Evolutionary conservation across 345 rosid genomes (phyloP).

Genomic region (Barbarea vulgaris): DNA sequence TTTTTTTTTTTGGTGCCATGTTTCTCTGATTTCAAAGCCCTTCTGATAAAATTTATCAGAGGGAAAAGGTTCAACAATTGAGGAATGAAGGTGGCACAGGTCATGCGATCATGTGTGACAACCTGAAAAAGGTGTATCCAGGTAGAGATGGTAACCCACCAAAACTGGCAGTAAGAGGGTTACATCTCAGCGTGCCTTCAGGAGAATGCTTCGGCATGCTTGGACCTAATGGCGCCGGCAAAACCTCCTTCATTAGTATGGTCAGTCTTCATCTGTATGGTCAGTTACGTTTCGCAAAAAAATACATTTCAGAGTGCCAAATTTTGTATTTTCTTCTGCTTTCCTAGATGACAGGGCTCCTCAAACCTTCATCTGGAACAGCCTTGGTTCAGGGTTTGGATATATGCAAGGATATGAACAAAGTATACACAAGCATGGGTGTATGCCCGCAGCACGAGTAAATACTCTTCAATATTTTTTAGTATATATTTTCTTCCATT

Average conservation of each 20-base stretch:
- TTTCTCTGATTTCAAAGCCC: not conserved
- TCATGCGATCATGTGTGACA: conserved; percentile 68
- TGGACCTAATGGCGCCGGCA: conserved; percentile 98
- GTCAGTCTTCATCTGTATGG: conserved; percentile 24
- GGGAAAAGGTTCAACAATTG: conserved; percentile 71
- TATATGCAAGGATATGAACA: conserved; percentile 67
- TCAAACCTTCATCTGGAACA: conserved; percentile 75
- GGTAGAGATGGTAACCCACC: conserved; percentile 87
- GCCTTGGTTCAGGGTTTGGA: conserved; percentile 78
- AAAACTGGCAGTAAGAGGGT: conserved; percentile 80
- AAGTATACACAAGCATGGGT: conserved; percentile 89
- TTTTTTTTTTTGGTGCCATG: not conserved
- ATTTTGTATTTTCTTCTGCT: conserved; percentile 11
- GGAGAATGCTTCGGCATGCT: conserved; percentile 98
- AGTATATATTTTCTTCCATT: not conserved
- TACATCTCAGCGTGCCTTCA: conserved; percentile 76
- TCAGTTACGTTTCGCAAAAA: conserved; percentile 36
- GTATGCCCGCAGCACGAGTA: conserved; percentile 99
- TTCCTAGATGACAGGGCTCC: conserved; percentile 84
- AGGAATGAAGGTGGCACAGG: conserved; percentile 54
- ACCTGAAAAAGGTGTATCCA: no score
- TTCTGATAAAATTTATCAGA: conserved; percentile 44
- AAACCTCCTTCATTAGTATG: conserved; percentile 93
- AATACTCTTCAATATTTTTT: conserved; percentile 22
- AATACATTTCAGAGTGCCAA: not conserved